Base-by-base conservation (phyloP, 2,329 filamentous ascomycete species). In the Ophiosphaerella korrae region DNA sequence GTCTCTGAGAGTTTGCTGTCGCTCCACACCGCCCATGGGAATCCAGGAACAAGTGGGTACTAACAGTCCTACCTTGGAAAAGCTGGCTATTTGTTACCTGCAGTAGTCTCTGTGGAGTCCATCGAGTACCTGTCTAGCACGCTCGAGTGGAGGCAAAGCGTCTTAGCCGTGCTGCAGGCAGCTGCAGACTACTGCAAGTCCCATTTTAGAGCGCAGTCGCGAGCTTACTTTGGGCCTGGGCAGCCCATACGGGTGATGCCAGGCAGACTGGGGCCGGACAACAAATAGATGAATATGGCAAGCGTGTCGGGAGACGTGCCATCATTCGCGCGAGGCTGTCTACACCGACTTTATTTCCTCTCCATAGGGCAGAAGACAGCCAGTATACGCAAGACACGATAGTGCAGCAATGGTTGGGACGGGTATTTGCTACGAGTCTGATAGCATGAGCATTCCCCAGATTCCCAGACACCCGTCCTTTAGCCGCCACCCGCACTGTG, bases 301-400 rank as follows among this genome's bases (percentile, higher is more conserved):
- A 54, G 48, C 55, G 53, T 45, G 44, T 56, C 26, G 21, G 34
- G 48, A 32, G 33, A 41, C 39, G 40, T 42, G 50, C 46, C 42
- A 55, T 54, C 50, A 53, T 60, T 62, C 58, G 63, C 44, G 53
- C 55, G 46, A 53, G 42, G 52, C 52, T 45, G 50, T 47, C 44
- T 53, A 66, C 61, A 67, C 62, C 63, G 65, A 67, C 66, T 62
- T 60, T 66, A 57, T 65, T 65, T 67, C 62, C 63, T 65, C 50
- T 68, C 63, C 53, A 63, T 51, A 31, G 53, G 45, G 53, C 24
- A 18, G 38, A 32, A 42, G 38, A 48, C 45, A 46, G 53, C 61
- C 61, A 67, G 46, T 66, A 51, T 52, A 14, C 24, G 43, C 45
- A 50, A 43, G 65, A 60, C 66, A 66, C 63, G 67, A 64, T 60